These are phyloP conservation scores for Crataegus laevigata DNA, from an alignment of 306 rosid genomes.

Conservation along the genomic window DNA sequence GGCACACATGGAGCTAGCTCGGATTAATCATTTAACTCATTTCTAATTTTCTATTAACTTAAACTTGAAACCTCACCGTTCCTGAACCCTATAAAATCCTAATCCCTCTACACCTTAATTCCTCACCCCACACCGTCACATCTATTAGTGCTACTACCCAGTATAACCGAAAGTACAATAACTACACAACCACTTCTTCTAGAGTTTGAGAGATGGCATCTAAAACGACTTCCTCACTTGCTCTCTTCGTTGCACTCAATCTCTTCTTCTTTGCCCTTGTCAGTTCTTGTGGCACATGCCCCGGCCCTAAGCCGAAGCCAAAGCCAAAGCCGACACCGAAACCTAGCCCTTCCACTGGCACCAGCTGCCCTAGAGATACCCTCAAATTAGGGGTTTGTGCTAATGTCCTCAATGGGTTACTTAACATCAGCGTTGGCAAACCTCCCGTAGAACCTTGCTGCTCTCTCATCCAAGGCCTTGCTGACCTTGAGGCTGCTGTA, in stretches of 20 bases:
- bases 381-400: slow-evolving; percentile 64
- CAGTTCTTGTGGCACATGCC: slow-evolving; percentile 43
- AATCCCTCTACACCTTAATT: neutral
- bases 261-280: slow-evolving; percentile 63
- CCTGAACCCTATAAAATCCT: slow-evolving; percentile 30
- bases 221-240: slow-evolving; percentile 44
- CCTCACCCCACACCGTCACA: neutral
- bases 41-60: neutral
- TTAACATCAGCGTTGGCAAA: slow-evolving; percentile 40
- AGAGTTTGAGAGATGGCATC: slow-evolving; percentile 37
- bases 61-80: neutral
- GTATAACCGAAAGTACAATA: too few species aligned
- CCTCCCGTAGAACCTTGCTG: slow-evolving; percentile 74
- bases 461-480: slow-evolving; percentile 56
- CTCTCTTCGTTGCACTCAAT: slow-evolving; percentile 60
- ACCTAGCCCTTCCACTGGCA: neutral
- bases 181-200: too few species aligned
- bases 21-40: neutral
- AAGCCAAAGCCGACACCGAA: neutral
- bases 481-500: slow-evolving; percentile 58
- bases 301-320: slow-evolving; percentile 11
- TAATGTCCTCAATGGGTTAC: slow-evolving; percentile 41
- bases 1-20: slow-evolving; percentile 23
- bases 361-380: slow-evolving; percentile 51
- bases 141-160: too few species aligned